Conservation (phyloP, 2,329 filamentous ascomycete genomes). For the Monosporascus sp. region DNA sequence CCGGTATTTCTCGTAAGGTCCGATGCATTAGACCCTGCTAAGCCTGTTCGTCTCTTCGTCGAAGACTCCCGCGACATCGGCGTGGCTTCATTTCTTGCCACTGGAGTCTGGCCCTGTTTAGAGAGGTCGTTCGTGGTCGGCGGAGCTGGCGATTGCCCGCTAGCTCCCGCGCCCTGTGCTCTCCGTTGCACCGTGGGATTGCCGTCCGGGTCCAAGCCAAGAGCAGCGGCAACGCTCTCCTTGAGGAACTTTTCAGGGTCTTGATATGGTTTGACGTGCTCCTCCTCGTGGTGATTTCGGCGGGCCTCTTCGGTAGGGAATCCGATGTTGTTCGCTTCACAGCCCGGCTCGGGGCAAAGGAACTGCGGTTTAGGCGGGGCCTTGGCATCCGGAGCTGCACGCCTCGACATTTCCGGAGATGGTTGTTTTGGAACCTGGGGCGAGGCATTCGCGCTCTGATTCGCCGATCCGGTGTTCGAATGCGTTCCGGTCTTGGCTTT, state of each 20-base stretch:
- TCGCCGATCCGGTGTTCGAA: constrained; percentile 31
- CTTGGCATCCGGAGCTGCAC: constrained; percentile 26
- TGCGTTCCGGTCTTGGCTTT: constrained; percentile 45
- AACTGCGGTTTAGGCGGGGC: constrained; percentile 37
- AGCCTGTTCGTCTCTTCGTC: constrained; percentile 47
- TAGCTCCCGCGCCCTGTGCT: constrained; percentile 8
- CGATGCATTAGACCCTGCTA: constrained; percentile 34
- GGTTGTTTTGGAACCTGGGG: constrained; percentile 43
- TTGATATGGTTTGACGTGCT: constrained; percentile 51
- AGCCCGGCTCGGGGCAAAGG: constrained; percentile 49
- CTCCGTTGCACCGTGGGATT: constrained; percentile 32
- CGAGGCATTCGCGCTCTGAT: constrained; percentile 37
- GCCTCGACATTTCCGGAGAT: constrained; percentile 41
- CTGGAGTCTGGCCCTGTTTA: constrained; percentile 44
- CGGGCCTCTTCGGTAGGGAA: constrained; percentile 52
- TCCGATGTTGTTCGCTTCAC: constrained; percentile 43
- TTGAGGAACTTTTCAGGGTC: constrained; percentile 49
- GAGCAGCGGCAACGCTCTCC: constrained; percentile 42
- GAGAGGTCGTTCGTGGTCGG: constrained; percentile 38
- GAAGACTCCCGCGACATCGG: constrained; percentile 47
- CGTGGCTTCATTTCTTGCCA: constrained; percentile 35
- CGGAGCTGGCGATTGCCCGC: constrained; percentile 21
- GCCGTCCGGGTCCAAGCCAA: constrained; percentile 51
- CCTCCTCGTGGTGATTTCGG: constrained; percentile 50
- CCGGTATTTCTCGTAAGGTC: constrained; percentile 22